A percentile compares a stretch with the other conserved stretches of the same genome.
These are phyloP conservation scores for Populus hybrid DNA, from an alignment of 441 rosid genomes.

Conservation along the genomic window DNA sequence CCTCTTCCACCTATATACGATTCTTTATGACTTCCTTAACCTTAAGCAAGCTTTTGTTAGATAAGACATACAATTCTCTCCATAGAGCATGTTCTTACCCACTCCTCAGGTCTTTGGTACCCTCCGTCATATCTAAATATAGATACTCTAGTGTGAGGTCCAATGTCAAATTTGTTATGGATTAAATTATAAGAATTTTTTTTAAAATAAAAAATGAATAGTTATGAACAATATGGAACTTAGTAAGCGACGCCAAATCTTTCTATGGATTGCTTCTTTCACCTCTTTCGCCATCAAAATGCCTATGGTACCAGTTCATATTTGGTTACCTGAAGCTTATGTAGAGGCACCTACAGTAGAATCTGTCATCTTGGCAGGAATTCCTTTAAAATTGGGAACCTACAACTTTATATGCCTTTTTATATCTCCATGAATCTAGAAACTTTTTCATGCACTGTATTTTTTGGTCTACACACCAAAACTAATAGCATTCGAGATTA, in stretches of 20 bases:
- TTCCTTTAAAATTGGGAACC: background rate
- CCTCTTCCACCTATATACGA: no score
- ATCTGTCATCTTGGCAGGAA: conserved; percentile 18
- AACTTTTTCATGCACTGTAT: background rate
- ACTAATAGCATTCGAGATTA: background rate
- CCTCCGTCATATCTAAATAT: no score
- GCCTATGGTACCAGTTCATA: conserved; percentile 17
- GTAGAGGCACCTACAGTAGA: conserved; percentile 20
- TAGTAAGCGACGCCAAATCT: conserved; percentile 2
- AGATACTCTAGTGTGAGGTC: no score
- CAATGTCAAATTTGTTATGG: no score
- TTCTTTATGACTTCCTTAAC: no score
- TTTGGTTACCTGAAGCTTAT: conserved; percentile 23
- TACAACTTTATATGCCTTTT: no score
- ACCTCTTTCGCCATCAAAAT: conserved; percentile 13
- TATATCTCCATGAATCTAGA: background rate
- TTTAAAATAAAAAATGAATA: no score
- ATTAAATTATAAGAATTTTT: no score
- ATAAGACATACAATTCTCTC: no score
- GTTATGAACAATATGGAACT: background rate
- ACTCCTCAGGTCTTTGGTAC: no score
- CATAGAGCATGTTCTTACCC: no score
- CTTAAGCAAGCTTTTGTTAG: no score
- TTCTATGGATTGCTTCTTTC: conserved; percentile 22
- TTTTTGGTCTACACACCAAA: background rate